These are phyloP conservation scores for Hericium coralloides DNA, from an alignment of 768 basidiomycete genomes.

Conservation along the genomic window DNA sequence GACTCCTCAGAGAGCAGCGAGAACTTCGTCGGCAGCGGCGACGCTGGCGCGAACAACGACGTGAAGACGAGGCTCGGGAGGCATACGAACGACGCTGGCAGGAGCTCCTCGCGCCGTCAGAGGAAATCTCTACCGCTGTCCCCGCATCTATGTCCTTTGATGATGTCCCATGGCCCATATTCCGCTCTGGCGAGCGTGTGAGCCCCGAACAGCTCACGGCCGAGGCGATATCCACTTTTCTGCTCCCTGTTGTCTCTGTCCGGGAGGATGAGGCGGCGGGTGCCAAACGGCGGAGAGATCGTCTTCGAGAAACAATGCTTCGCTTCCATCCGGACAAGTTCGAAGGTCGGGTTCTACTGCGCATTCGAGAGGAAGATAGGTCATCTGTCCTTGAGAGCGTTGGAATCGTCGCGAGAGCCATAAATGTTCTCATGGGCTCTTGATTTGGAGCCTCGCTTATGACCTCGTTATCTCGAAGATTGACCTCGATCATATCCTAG, in stretches of 20 bases:
- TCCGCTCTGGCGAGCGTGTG: background rate
- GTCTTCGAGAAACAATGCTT: slow-evolving; percentile 50
- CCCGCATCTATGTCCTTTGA: slow-evolving; percentile 28
- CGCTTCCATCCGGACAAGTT: slow-evolving; percentile 67
- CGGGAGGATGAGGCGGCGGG: slow-evolving; percentile 20
- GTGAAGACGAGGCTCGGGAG: slow-evolving; percentile 42
- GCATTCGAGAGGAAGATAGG: slow-evolving; percentile 37
- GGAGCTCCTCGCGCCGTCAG: slow-evolving; percentile 22
- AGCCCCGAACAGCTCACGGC: slow-evolving; percentile 26
- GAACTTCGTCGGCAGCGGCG: slow-evolving; percentile 43
- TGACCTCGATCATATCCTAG: no score
- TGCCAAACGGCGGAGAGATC: slow-evolving; percentile 36
- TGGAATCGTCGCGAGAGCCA: slow-evolving; percentile 50
- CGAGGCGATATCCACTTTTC: slow-evolving; percentile 37
- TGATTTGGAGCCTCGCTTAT: no score
- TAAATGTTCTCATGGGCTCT: slow-evolving; percentile 42
- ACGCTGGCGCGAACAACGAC: slow-evolving; percentile 35
- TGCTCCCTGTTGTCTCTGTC: slow-evolving; percentile 37
- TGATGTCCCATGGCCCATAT: slow-evolving; percentile 59
- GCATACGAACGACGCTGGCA: slow-evolving; percentile 46
- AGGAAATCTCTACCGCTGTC: background rate
- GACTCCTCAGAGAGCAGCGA: slow-evolving; percentile 40
- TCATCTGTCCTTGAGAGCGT: slow-evolving; percentile 49
- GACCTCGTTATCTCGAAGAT: no score
- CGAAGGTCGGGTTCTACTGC: slow-evolving; percentile 58